Conservation (phyloP, 768 basidiomycete genomes). For the Gelatoporia subvermispora region DNA sequence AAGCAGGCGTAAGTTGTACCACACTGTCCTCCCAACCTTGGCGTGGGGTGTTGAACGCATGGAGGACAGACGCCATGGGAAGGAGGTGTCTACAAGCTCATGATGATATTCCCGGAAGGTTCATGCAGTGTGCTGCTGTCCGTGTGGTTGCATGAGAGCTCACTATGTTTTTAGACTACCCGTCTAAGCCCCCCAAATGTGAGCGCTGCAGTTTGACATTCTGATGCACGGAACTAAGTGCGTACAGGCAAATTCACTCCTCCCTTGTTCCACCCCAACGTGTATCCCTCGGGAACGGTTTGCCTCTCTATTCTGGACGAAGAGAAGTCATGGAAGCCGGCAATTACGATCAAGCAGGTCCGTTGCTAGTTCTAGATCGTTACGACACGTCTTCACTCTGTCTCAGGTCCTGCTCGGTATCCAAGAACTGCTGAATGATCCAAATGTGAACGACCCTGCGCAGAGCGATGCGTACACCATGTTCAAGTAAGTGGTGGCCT, state of each 20-base stretch:
- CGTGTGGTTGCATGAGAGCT: conserved; percentile 16
- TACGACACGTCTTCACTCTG: not conserved
- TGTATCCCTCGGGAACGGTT: conserved; percentile 97
- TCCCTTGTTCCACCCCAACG: conserved; percentile 95
- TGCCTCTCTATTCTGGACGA: conserved; percentile 97
- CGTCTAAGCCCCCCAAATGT: conserved; percentile 96
- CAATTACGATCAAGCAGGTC: conserved; percentile 98
- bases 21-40: conserved; percentile 11
- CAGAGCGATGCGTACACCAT: conserved; percentile 98
- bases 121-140: conserved; percentile 11
- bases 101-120: conserved; percentile 98
- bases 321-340: conserved; percentile 98
- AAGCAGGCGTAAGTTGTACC: conserved; percentile 59
- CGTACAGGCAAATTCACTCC: conserved; percentile 89
- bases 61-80: conserved; percentile 87
- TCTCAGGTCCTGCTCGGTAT: conserved; percentile 88
- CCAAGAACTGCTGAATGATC: conserved; percentile 92
- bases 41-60: conserved; percentile 20
- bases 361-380: conserved; percentile 5
- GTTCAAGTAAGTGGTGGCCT: conserved; percentile 77
- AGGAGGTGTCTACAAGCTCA: conserved; percentile 88
- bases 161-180: conserved; percentile 59
- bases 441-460: conserved; percentile 95
- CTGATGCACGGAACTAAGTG: not conserved
- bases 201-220: conserved; percentile 23